Conservation (phyloP, 2,329 filamentous ascomycete genomes). For the Harringtonia aguacate region DNA sequence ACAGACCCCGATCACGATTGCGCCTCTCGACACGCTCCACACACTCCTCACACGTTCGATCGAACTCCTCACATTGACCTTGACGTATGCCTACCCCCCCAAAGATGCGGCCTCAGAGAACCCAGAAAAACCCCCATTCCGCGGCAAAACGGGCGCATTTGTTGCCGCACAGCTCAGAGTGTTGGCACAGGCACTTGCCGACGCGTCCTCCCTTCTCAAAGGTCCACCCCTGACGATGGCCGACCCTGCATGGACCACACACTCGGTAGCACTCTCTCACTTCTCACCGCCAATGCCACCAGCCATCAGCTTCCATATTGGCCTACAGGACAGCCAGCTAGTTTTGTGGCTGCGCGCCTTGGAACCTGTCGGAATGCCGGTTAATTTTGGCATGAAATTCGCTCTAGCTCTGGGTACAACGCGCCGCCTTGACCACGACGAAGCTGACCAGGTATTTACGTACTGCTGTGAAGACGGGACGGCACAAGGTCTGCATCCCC, state of each 20-base stretch:
- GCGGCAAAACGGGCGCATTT: conserved; percentile 20
- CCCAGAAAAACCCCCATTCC: background rate
- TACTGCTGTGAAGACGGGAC: conserved; percentile 31
- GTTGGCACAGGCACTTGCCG: conserved; percentile 41
- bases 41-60: conserved; percentile 74
- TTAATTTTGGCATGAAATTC: conserved; percentile 54
- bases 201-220: conserved; percentile 42
- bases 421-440: conserved; percentile 61
- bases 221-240: conserved; percentile 33
- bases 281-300: conserved; percentile 41
- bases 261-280: conserved; percentile 31
- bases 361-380: conserved; percentile 52
- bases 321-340: conserved; percentile 58
- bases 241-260: conserved; percentile 32
- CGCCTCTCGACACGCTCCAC: conserved; percentile 60
- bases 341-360: conserved; percentile 61
- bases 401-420: conserved; percentile 58
- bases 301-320: conserved; percentile 64
- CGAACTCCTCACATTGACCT: conserved; percentile 69
- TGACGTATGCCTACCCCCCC: conserved; percentile 39
- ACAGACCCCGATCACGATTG: conserved; percentile 45
- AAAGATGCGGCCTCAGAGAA: background rate
- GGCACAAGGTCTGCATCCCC: conserved; percentile 6
- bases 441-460: conserved; percentile 65
- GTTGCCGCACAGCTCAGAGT: conserved; percentile 45